These are phyloP conservation scores for Clonostachys rosea DNA, from an alignment of 2,329 filamentous ascomycete species.

Conservation along the genomic window DNA sequence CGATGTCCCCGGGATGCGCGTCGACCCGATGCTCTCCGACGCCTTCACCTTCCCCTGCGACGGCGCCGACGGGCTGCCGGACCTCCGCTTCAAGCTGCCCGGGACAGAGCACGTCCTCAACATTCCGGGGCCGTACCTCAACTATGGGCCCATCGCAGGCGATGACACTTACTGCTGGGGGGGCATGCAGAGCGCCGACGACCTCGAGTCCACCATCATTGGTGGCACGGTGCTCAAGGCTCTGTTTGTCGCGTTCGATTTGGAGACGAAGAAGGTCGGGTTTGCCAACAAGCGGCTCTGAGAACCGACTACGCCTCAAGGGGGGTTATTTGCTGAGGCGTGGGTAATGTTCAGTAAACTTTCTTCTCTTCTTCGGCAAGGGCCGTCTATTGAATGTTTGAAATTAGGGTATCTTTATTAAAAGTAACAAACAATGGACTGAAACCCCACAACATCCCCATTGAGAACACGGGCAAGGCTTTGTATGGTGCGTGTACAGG, in stretches of 20 bases:
- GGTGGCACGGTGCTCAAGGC: constrained; percentile 79
- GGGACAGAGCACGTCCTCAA: constrained; percentile 44
- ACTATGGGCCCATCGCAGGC: constrained; percentile 45
- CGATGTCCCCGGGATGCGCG: constrained; percentile 43
- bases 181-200: constrained; percentile 60
- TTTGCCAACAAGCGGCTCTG: constrained; percentile 37
- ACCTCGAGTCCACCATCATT: constrained; percentile 56
- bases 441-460: too few species aligned
- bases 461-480: too few species aligned
- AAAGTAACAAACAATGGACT: too few species aligned
- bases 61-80: constrained; percentile 46
- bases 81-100: constrained; percentile 49
- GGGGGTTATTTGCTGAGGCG: too few species aligned
- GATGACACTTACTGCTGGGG: constrained; percentile 62
- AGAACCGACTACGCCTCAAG: background rate
- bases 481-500: too few species aligned
- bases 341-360: too few species aligned
- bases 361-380: too few species aligned
- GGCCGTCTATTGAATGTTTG: too few species aligned
- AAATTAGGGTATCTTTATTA: too few species aligned
- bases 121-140: constrained; percentile 50
- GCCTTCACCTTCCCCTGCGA: constrained; percentile 56
- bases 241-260: constrained; percentile 69
- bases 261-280: constrained; percentile 30
- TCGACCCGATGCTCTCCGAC: constrained; percentile 35